phyloP scores from a whole-genome alignment of 2,329 filamentous ascomycete genomes.

The Talaromyces sp. region DNA sequence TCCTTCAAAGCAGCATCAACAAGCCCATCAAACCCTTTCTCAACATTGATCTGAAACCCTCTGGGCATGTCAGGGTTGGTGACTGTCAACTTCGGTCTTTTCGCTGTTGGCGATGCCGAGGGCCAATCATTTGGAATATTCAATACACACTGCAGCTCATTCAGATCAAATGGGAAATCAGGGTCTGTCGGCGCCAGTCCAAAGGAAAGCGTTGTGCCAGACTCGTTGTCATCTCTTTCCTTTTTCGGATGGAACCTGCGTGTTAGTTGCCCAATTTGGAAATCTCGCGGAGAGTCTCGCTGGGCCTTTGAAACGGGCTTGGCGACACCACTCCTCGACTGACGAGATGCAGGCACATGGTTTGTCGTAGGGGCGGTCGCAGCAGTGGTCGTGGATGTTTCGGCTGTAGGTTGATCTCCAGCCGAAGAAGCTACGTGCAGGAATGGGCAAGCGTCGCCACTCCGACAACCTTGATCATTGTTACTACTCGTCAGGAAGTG shows the following conservation, averaged over 20 bases:
- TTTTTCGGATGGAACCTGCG: constrained; percentile 57
- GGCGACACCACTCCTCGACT: constrained; percentile 40
- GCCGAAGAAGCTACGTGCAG: constrained; percentile 37
- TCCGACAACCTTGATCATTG: constrained; percentile 43
- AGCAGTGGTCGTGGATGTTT: constrained; percentile 15
- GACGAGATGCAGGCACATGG: background rate
- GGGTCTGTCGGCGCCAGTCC: constrained; percentile 69
- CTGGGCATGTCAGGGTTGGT: constrained; percentile 65
- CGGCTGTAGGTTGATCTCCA: background rate
- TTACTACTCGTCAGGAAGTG: constrained; percentile 8
- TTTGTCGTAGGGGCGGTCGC: background rate
- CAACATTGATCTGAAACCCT: constrained; percentile 71
- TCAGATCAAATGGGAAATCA: constrained; percentile 75
- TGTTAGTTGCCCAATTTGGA: constrained; percentile 68
- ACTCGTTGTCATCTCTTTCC: constrained; percentile 40
- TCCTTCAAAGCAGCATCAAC: constrained; percentile 49
- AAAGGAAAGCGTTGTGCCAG: constrained; percentile 54
- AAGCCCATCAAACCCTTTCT: constrained; percentile 65
- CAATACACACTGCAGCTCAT: constrained; percentile 62
- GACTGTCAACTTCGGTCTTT: constrained; percentile 56
- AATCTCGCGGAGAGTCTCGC: constrained; percentile 62
- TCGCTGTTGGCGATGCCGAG: constrained; percentile 27
- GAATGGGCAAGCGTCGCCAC: constrained; percentile 48
- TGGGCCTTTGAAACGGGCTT: constrained; percentile 64
- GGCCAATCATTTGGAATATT: constrained; percentile 63